Conservation (phyloP, 139 green algal species). For the Coelastrella sp. region DNA sequence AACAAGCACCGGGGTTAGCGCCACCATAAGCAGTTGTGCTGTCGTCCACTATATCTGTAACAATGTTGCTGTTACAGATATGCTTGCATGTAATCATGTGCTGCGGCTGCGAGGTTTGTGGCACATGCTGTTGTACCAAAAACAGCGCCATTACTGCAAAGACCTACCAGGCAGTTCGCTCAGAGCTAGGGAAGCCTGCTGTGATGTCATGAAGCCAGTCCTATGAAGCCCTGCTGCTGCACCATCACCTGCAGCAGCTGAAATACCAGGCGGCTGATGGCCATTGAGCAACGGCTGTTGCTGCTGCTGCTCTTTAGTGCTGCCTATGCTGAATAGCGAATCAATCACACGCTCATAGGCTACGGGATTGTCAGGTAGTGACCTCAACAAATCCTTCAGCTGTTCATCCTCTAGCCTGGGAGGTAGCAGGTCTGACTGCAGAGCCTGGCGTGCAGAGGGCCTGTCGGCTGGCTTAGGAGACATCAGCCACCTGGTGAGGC, state of each 20-base stretch:
- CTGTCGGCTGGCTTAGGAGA: slow-evolving; percentile 76
- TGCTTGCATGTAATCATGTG: no score
- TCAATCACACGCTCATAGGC: slow-evolving; percentile 80
- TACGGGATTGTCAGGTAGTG: slow-evolving; percentile 77
- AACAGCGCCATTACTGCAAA: background rate
- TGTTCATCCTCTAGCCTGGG: slow-evolving; percentile 87
- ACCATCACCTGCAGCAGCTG: slow-evolving; percentile 21
- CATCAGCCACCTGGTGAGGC: slow-evolving; percentile 77
- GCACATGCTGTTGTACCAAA: background rate
- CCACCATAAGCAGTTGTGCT: no score
- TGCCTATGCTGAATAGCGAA: slow-evolving; percentile 71
- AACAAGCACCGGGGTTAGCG: no score
- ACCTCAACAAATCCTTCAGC: slow-evolving; percentile 86
- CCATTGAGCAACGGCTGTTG: background rate
- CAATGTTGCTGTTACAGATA: no score
- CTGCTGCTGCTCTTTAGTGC: slow-evolving; percentile 37
- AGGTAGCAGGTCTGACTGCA: slow-evolving; percentile 85
- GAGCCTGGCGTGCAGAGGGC: slow-evolving; percentile 80
- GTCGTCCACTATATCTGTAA: no score
- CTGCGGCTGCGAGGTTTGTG: no score
- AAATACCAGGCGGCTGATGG: slow-evolving; percentile 3
- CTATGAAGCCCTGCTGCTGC: background rate
- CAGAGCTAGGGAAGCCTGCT: slow-evolving; percentile 25
- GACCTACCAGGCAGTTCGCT: slow-evolving; percentile 43
- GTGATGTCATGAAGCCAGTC: background rate